Percentiles rank a stretch among this genome's conserved stretches.
Conservation (phyloP, 2,329 filamentous ascomycete species). For the Onygena corvina region DNA sequence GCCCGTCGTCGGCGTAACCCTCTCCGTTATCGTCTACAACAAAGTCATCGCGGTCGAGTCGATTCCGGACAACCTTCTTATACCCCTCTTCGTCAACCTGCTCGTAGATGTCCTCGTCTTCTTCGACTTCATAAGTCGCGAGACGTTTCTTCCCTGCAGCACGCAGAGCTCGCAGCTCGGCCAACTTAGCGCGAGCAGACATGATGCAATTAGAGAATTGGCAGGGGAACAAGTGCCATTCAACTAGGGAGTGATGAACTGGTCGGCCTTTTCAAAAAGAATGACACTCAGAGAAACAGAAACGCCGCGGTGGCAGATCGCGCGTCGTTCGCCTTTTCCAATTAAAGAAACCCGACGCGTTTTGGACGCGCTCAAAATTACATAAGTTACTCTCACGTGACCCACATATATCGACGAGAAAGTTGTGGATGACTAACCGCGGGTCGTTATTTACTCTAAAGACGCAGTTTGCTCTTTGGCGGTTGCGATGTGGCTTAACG, state of each 20-base stretch:
- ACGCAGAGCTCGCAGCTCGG: constrained; percentile 72
- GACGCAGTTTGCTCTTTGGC: no score
- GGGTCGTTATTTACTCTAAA: no score
- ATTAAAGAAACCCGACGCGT: no score
- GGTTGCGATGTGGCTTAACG: neutral
- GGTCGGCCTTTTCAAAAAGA: no score
- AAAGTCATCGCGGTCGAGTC: constrained; percentile 90
- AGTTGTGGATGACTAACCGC: no score
- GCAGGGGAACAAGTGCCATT: neutral
- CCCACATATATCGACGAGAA: no score
- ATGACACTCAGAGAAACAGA: neutral
- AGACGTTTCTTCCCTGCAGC: constrained; percentile 84
- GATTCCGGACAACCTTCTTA: constrained; percentile 83
- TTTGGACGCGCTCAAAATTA: no score
- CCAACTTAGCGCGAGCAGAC: constrained; percentile 28
- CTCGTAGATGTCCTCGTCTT: constrained; percentile 79
- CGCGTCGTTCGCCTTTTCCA: no score
- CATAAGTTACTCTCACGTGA: no score
- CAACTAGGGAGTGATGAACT: neutral
- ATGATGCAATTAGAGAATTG: constrained; percentile 9
- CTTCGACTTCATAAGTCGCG: constrained; percentile 72
- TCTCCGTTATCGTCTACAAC: constrained; percentile 94
- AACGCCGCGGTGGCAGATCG: neutral
- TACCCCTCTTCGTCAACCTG: constrained; percentile 95
- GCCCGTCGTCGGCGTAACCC: constrained; percentile 84